These are phyloP conservation scores for Flaveria sonorensis DNA, from an alignment of 129 eudicot species.

Conservation along the genomic window DNA sequence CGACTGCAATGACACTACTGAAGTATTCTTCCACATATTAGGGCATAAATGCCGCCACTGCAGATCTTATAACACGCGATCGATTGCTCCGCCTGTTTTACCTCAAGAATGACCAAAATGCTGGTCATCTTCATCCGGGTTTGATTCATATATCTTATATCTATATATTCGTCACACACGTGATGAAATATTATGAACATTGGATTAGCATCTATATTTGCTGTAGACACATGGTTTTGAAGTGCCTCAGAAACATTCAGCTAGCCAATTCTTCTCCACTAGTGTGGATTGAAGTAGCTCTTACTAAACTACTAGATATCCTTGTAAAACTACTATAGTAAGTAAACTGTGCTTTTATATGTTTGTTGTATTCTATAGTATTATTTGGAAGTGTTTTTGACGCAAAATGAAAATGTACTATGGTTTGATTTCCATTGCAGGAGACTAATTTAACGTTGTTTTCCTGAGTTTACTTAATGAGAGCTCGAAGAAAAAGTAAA, in stretches of 20 bases:
- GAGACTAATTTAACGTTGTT: too few species aligned
- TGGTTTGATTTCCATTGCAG: too few species aligned
- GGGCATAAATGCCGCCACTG: constrained; percentile 98
- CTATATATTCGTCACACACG: constrained; percentile 9
- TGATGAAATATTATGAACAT: constrained; percentile 15
- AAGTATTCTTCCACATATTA: constrained; percentile 82
- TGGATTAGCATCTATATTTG: constrained; percentile 24
- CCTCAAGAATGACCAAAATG: constrained; percentile 56
- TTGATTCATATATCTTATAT: constrained; percentile 25
- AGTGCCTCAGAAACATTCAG: constrained; percentile 35
- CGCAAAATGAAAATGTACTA: too few species aligned
- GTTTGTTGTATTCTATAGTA: neutral
- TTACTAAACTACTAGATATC: constrained; percentile 5
- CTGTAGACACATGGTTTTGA: constrained; percentile 31
- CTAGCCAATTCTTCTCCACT: constrained; percentile 36
- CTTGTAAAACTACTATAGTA: constrained; percentile 12
- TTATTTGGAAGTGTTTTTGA: neutral
- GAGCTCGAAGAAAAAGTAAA: too few species aligned
- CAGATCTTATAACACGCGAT: constrained; percentile 86
- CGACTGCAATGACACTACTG: constrained; percentile 95
- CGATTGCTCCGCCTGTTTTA: constrained; percentile 82
- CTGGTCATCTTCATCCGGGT: neutral
- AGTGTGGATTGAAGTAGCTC: constrained; percentile 30
- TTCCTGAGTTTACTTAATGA: too few species aligned
- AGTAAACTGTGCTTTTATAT: neutral